Evolutionary conservation across 2,329 filamentous ascomycete genomes (phyloP), one percentile per base, ranked within the genome.

Genomic region (Aschersonia sp.): DNA sequence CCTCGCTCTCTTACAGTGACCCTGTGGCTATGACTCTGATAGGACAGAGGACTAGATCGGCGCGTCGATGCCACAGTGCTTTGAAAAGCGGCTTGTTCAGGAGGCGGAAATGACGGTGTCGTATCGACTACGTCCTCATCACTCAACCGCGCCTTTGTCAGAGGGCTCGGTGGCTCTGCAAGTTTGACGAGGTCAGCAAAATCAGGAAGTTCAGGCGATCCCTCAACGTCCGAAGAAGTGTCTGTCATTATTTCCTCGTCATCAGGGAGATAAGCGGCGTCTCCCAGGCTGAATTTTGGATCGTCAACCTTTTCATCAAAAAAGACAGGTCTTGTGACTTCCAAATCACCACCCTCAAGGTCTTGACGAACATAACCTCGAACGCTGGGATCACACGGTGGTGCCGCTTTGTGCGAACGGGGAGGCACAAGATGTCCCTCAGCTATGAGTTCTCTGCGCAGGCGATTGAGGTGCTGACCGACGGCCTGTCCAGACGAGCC

Each of bases 351-450:
- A 5, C 54, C 53, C 0, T 59, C 48, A 4, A 52, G 48, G 30
- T 59, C 49, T 6, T 51, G 43, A 12, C 64, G 60, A 46, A 66
- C 53, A 32, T 55, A 61, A 1, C 66, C 65, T 5, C 66, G 59
- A 42, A 68, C 52, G 8, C 51, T 49, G 1, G 53, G 53, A 45
- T 62, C 58, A 7, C 52, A 44, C 0, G 40, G 40, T 4, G 51
- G 47, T 2, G 50, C 53, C 0, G 55, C 50, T 47, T 61, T 64
- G 30, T 57, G 57, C 6, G 54, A 46, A 2, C 55, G 40, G 4
- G 68, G 68, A 1, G 68, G 68, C 1, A 71, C 63, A 5, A 67
- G 46, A 45, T 68, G 64, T n/a, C 68, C 68, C 49, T 68, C 62
- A 6, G 59, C 56, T 12, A 66, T 45, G 10, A 68, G 51, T 2